Base-by-base conservation (phyloP, 2,329 filamentous ascomycete genomes). In the Bipolaris victoriae region DNA sequence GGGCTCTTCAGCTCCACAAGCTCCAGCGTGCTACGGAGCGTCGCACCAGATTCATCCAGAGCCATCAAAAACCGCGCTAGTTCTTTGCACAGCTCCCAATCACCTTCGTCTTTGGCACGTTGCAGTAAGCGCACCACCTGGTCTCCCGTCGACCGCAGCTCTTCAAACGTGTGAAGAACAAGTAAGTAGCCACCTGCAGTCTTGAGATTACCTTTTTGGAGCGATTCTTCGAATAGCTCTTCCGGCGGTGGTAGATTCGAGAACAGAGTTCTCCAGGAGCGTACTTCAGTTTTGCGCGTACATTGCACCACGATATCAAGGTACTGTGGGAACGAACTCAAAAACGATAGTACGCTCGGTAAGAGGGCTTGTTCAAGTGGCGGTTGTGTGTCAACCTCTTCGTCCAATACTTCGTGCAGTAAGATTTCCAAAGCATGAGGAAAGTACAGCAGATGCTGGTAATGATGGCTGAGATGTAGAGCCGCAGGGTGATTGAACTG, bases 131-230 rank as follows among this genome's bases (percentile, higher is more conserved):
- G 86, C 3, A 97, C 90, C 18, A 92, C 88, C 72, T 94, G 90
- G 67, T 91, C 88, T 13, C 87, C 88, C 18, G 88, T 89, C 1
- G 87, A 83, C 52, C 81, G 79, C 5, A 78, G 55, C 45, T 85
- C 83, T 57, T 87, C 84, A 60, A 89, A 84, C 0, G 92, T 96
- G 72, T 99, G 94, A 35, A 99, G 81, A 35, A 99, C 91, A 16
- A 99, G 86, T n/a, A 99, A 83, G 75, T 98, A 99, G 0, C 96
- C 95, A 9, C 93, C 94, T 1, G 95, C 96, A 5, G 95, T 99
- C 77, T 98, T 98, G 48, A 99, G 81, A 3, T 89, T 91, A 3
- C 91, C 92, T 54, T 91, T 86, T 63, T 90, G 87, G 9, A 99
- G 80, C 4, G 92, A 94, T 75, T 97, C 91, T 75, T 99, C 94